A percentile compares a stretch with the other conserved stretches of the same genome.
These are phyloP conservation scores for Phaeosphaeriaceae sp. DNA, from an alignment of 2,329 filamentous ascomycete genomes.

Conservation along the genomic window DNA sequence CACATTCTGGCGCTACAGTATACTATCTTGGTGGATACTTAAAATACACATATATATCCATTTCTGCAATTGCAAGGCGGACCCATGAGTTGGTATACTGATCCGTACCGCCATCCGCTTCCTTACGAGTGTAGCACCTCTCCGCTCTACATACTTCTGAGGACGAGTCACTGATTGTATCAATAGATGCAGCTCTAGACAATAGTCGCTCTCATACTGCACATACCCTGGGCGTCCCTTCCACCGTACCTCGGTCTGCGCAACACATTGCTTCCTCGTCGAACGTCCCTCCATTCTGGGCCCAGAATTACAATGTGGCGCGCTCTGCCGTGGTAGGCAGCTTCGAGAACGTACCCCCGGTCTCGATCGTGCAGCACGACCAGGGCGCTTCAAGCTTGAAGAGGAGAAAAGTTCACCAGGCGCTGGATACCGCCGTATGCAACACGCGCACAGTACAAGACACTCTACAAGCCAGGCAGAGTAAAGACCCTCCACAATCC, in stretches of 20 bases:
- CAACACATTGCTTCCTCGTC: neutral
- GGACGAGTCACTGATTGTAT: neutral
- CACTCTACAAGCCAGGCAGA: neutral
- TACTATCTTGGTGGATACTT: neutral
- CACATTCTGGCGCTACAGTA: neutral
- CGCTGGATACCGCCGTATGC: neutral
- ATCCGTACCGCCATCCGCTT: conserved; percentile 4
- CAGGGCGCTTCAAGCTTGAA: neutral
- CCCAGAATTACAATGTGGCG: neutral
- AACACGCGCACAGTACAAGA: conserved; percentile 1
- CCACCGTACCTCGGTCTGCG: neutral
- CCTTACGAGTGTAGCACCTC: conserved; percentile 5
- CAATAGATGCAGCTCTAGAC: neutral
- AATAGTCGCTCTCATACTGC: neutral
- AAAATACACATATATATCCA: neutral
- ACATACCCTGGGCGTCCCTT: neutral
- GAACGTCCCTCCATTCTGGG: neutral
- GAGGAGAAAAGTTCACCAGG: conserved; percentile 17
- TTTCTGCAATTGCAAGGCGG: neutral
- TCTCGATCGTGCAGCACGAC: neutral
- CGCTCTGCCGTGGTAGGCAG: neutral
- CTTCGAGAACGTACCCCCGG: neutral
- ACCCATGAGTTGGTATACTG: conserved; percentile 2
- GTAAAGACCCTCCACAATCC: neutral
- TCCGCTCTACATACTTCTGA: neutral